These are phyloP conservation scores for Fusarium hainanense DNA, from an alignment of 2,329 filamentous ascomycete species.

Conservation along the genomic window DNA sequence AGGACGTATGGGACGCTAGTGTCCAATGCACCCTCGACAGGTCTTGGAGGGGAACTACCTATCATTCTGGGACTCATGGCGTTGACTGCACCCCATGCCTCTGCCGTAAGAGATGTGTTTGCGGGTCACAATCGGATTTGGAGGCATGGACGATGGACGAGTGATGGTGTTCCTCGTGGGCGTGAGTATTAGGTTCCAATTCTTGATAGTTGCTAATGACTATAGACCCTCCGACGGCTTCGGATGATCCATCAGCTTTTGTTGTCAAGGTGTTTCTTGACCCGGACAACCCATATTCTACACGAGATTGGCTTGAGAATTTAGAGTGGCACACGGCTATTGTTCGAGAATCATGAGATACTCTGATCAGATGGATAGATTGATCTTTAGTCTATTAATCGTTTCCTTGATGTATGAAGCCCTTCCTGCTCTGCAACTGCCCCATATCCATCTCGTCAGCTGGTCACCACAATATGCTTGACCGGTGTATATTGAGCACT, in stretches of 20 bases:
- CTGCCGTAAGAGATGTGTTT: conserved; percentile 41
- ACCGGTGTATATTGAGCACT: conserved; percentile 1
- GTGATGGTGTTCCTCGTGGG: conserved; percentile 33
- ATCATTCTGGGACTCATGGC: conserved; percentile 57
- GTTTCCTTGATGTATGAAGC: conserved; percentile 39
- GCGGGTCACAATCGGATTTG: conserved; percentile 39
- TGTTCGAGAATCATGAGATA: conserved; percentile 37
- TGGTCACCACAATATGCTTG: conserved; percentile 9
- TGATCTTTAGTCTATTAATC: conserved; percentile 44
- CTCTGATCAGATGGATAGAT: conserved; percentile 16
- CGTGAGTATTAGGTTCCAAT: conserved; percentile 39
- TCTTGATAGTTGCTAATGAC: conserved; percentile 3
- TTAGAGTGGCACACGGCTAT: conserved; percentile 46
- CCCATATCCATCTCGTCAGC: conserved; percentile 25
- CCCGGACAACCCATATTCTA: conserved; percentile 47
- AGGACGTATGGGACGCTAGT: conserved; percentile 43
- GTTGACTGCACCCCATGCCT: conserved; percentile 39
- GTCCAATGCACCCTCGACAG: conserved; percentile 39
- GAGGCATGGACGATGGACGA: conserved; percentile 44
- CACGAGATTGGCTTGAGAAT: conserved; percentile 26
- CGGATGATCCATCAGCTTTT: conserved; percentile 49
- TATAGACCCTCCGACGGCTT: conserved; percentile 41
- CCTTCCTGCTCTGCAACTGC: conserved; percentile 36
- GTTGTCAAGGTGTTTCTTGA: conserved; percentile 51
- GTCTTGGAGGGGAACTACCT: conserved; percentile 53